Evolutionary conservation across 2,329 filamentous ascomycete species (phyloP).

Genomic region (Kalmusia sp.): DNA sequence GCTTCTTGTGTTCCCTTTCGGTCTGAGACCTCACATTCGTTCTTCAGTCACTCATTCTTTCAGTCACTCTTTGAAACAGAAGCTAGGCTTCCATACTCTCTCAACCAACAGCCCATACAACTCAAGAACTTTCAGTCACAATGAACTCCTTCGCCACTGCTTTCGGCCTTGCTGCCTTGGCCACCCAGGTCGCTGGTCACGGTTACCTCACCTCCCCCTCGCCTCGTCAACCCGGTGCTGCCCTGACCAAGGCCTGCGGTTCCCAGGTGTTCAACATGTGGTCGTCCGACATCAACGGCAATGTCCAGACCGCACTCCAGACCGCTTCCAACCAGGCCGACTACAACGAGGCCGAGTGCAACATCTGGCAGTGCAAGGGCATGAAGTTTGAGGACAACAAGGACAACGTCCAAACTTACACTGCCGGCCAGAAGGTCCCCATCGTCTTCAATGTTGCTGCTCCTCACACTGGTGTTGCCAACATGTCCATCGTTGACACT

Average conservation of each 20-base stretch:
- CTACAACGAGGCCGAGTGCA: slow-evolving; percentile 55
- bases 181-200: slow-evolving; percentile 59
- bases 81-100: slow-evolving; percentile 42
- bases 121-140: slow-evolving; percentile 30
- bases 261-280: slow-evolving; percentile 62
- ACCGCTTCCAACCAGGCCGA: slow-evolving; percentile 56
- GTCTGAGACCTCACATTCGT: slow-evolving; percentile 51
- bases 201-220: slow-evolving; percentile 59
- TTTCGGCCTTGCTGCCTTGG: slow-evolving; percentile 51
- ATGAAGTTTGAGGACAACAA: slow-evolving; percentile 64
- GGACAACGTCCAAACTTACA: slow-evolving; percentile 60
- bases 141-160: slow-evolving; percentile 54
- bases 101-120: slow-evolving; percentile 22
- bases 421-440: slow-evolving; percentile 55
- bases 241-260: slow-evolving; percentile 61
- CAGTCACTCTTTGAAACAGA: slow-evolving; percentile 32
- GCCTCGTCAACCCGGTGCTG: slow-evolving; percentile 59
- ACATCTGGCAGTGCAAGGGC: slow-evolving; percentile 66
- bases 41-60: slow-evolving; percentile 42
- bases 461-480: slow-evolving; percentile 63
- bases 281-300: slow-evolving; percentile 61
- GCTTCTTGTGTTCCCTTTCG: slow-evolving; percentile 32
- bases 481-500: slow-evolving; percentile 66
- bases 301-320: slow-evolving; percentile 63
- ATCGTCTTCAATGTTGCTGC: slow-evolving; percentile 58